These are phyloP conservation scores for Moesziomyces parantarcticus DNA, from an alignment of 1,284 basidiomycete genomes.

Conservation along the genomic window DNA sequence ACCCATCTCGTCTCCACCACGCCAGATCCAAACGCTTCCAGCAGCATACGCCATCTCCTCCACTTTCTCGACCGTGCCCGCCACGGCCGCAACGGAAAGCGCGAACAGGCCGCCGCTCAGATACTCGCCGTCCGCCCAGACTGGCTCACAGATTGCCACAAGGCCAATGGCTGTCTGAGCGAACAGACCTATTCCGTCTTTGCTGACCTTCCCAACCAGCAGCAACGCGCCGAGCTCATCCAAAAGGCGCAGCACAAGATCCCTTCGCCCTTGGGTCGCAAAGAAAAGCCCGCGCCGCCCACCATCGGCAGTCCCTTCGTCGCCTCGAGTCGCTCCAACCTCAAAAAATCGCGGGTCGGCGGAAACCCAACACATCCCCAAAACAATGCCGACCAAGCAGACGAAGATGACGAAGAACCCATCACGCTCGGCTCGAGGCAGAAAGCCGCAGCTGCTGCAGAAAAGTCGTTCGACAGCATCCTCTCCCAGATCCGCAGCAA, in stretches of 20 bases:
- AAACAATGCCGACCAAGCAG: neutral
- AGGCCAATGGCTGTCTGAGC: conserved; percentile 73
- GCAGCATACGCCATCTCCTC: conserved; percentile 41
- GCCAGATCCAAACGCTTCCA: conserved; percentile 74
- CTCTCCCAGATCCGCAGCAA: conserved; percentile 36
- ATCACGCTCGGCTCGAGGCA: conserved; percentile 45
- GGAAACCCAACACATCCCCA: neutral
- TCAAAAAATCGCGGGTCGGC: neutral
- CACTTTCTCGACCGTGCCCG: conserved; percentile 41
- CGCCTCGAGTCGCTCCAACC: conserved; percentile 21
- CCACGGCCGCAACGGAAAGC: conserved; percentile 78
- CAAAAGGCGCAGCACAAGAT: conserved; percentile 25
- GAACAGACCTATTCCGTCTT: conserved; percentile 55
- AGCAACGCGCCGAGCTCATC: conserved; percentile 22
- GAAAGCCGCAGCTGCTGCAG: conserved; percentile 37
- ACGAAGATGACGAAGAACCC: conserved; percentile 29
- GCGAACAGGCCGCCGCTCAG: conserved; percentile 72
- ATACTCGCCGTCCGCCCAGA: conserved; percentile 83
- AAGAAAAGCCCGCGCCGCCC: conserved; percentile 9
- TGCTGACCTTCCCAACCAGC: conserved; percentile 18
- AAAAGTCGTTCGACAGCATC: conserved; percentile 46
- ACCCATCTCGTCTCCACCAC: conserved; percentile 70
- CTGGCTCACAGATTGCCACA: conserved; percentile 84
- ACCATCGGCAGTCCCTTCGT: conserved; percentile 31
- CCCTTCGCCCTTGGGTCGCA: conserved; percentile 35